These are phyloP conservation scores for Chrysosporium queenslandicum DNA, from an alignment of 2,329 filamentous ascomycete species.

Conservation along the genomic window DNA sequence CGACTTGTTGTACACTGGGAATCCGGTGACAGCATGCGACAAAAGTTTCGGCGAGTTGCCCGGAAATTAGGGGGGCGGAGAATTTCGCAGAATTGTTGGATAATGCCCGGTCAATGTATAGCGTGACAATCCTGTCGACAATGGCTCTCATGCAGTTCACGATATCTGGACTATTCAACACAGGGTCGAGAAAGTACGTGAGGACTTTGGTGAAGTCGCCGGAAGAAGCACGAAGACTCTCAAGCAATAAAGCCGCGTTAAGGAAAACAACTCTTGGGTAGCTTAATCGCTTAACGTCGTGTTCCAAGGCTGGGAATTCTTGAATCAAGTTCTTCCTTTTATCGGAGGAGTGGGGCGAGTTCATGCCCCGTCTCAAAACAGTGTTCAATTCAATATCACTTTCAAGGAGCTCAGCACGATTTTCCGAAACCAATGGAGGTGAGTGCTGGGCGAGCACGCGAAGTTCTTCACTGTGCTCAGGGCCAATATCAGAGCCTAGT, in stretches of 20 bases:
- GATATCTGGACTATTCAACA: conserved; percentile 54
- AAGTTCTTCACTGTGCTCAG: conserved; percentile 64
- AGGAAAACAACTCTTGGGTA: conserved; percentile 90
- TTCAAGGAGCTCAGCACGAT: conserved; percentile 79
- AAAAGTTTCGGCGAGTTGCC: conserved; percentile 76
- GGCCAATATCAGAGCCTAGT: conserved; percentile 60
- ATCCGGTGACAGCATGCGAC: conserved; percentile 89
- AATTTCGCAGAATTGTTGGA: conserved; percentile 63
- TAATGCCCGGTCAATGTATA: conserved; percentile 67
- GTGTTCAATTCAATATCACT: conserved; percentile 97
- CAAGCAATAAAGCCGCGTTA: conserved; percentile 79
- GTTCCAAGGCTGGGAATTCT: conserved; percentile 64
- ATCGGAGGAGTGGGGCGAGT: conserved; percentile 57
- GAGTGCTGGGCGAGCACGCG: conserved; percentile 78
- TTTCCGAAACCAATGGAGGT: conserved; percentile 74
- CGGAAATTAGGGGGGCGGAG: conserved; percentile 82
- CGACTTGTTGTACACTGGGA: conserved; percentile 78
- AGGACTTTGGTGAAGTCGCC: conserved; percentile 86
- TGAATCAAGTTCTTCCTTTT: conserved; percentile 70
- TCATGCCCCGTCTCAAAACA: conserved; percentile 76
- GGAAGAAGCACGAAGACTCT: conserved; percentile 72
- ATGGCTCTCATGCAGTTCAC: conserved; percentile 55
- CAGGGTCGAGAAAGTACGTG: conserved; percentile 90
- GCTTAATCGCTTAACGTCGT: conserved; percentile 69
- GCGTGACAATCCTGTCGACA: conserved; percentile 60